A percentile compares a stretch with the other conserved stretches of the same genome.
Conservation (phyloP, 805 yeast species). For the Kluyveromyces siamensis region DNA sequence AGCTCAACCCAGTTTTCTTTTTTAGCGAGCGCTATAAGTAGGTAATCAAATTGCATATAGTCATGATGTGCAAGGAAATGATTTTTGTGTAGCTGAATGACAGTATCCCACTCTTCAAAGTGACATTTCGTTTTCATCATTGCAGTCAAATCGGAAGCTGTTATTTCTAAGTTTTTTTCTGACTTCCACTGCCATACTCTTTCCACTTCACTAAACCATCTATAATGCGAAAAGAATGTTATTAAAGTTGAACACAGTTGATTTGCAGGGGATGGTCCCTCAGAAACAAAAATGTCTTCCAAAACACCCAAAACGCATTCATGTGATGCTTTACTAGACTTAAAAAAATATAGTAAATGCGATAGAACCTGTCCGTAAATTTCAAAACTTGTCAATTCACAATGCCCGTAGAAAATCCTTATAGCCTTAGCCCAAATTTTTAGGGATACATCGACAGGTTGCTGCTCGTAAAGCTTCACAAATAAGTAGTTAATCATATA, state of each 20-base stretch:
- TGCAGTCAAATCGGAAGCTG: conserved; percentile 14
- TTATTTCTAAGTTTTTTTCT: conserved; percentile 11
- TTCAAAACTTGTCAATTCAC: conserved; percentile 17
- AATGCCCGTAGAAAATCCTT: conserved; percentile 18
- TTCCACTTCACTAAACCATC: conserved; percentile 11
- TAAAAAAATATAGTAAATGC: background rate
- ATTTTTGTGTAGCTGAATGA: conserved; percentile 29
- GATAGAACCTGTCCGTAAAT: conserved; percentile 6
- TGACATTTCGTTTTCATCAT: conserved; percentile 18
- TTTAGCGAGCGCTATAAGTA: conserved; percentile 39
- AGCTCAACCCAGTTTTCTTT: conserved; percentile 44
- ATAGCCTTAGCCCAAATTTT: conserved; percentile 20
- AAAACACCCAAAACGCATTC: background rate
- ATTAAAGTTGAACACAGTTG: conserved; percentile 24
- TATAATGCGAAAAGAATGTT: conserved; percentile 10
- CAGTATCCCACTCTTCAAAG: conserved; percentile 14
- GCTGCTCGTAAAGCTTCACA: conserved; percentile 4
- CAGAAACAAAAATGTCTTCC: background rate
- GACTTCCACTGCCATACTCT: conserved; percentile 28
- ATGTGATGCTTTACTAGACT: background rate
- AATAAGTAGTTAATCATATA: conserved; percentile 13
- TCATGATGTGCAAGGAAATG: conserved; percentile 36
- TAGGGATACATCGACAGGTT: conserved; percentile 5
- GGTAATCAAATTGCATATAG: conserved; percentile 36
- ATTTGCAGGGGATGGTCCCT: conserved; percentile 18